phyloP scores from a whole-genome alignment of 2,329 filamentous ascomycete genomes.

The Diaporthe australafricana region DNA sequence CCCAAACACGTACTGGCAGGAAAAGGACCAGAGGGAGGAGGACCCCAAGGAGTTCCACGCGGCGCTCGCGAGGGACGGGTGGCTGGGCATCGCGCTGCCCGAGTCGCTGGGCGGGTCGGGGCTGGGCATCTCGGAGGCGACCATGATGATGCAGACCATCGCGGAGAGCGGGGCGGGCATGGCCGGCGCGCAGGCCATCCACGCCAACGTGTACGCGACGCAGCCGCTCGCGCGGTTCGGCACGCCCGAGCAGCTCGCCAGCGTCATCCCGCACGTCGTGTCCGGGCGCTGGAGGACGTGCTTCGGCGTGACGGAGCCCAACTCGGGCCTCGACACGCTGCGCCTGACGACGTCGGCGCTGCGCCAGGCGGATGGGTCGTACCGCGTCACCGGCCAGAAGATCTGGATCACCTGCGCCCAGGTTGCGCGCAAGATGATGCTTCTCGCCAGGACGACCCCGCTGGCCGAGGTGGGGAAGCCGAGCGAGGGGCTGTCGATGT shows the following conservation, averaged over 20 bases:
- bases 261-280: constrained; percentile 77
- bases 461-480: constrained; percentile 75
- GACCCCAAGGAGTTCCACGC: constrained; percentile 83
- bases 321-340: constrained; percentile 83
- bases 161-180: constrained; percentile 84
- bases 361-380: constrained; percentile 65
- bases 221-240: constrained; percentile 81
- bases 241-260: constrained; percentile 70
- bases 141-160: constrained; percentile 89
- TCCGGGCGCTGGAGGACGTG: constrained; percentile 78
- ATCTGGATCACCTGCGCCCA: constrained; percentile 92
- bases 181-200: constrained; percentile 73
- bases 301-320: constrained; percentile 88
- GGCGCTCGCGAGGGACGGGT: constrained; percentile 79
- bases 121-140: constrained; percentile 83
- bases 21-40: constrained; percentile 75
- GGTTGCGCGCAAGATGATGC: constrained; percentile 84
- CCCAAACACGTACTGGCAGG: constrained; percentile 81
- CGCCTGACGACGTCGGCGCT: constrained; percentile 74
- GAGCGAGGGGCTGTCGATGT: constrained; percentile 81
- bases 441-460: constrained; percentile 81
- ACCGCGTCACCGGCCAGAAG: constrained; percentile 81
- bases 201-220: constrained; percentile 79
- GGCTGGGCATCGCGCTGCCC: constrained; percentile 84
- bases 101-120: constrained; percentile 80